phyloP scores from a whole-genome alignment of 1,139 yeast species.

The Debaryomycetaceae sp. region DNA sequence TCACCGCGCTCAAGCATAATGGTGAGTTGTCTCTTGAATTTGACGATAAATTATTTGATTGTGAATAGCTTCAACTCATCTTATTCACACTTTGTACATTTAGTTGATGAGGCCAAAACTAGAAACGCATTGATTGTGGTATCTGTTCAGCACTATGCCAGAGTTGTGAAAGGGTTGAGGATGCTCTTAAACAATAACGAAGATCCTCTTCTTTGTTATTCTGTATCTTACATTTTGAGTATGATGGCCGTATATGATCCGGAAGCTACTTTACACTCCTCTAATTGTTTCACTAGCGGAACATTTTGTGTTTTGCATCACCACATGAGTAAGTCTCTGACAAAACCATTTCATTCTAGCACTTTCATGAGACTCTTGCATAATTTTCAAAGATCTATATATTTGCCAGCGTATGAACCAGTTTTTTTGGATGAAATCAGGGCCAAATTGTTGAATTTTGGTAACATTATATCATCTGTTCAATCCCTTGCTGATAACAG shows the following conservation, averaged over 20 bases:
- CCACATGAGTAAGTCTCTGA: slow-evolving; percentile 18
- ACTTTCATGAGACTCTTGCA: slow-evolving; percentile 36
- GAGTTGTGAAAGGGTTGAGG: slow-evolving; percentile 35
- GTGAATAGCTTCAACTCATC: slow-evolving; percentile 26
- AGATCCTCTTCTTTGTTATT: slow-evolving; percentile 34
- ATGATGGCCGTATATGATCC: slow-evolving; percentile 46
- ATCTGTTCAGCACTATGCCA: slow-evolving; percentile 37
- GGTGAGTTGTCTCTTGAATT: slow-evolving; percentile 39
- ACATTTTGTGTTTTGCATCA: slow-evolving; percentile 36
- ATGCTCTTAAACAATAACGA: slow-evolving; percentile 25
- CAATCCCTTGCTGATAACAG: not conserved
- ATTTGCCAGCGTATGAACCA: slow-evolving; percentile 39
- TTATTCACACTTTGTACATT: slow-evolving; percentile 10
- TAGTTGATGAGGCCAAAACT: slow-evolving; percentile 14
- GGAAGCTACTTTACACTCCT: slow-evolving; percentile 39
- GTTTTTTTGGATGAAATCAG: slow-evolving; percentile 29
- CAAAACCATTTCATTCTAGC: slow-evolving; percentile 25
- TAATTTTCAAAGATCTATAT: slow-evolving; percentile 34
- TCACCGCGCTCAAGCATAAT: slow-evolving; percentile 18
- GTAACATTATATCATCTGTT: slow-evolving; percentile 8
- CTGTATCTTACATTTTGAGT: slow-evolving; percentile 38
- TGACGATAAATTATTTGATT: slow-evolving; percentile 40
- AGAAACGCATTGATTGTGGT: slow-evolving; percentile 26
- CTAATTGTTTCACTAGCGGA: slow-evolving; percentile 42
- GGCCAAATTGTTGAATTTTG: slow-evolving; percentile 20